Percentiles rank a stretch among this genome's conserved stretches.
These are phyloP conservation scores for Alternaria sp. DNA, from an alignment of 2,329 filamentous ascomycete species.

Conservation along the genomic window DNA sequence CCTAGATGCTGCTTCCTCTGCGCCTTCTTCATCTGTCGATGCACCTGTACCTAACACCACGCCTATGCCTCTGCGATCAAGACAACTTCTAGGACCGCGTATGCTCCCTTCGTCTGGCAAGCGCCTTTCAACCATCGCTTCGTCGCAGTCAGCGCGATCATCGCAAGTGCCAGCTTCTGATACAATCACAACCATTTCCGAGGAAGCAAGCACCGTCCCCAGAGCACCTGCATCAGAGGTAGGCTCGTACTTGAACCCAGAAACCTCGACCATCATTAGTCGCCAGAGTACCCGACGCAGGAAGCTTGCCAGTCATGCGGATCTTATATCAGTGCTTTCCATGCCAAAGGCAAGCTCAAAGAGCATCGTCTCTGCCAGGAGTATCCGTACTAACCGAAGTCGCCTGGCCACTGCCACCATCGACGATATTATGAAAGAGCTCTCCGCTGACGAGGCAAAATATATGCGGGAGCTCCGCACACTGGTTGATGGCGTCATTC, in stretches of 20 bases:
- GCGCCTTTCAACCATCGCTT: slow-evolving; percentile 66
- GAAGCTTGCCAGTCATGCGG: slow-evolving; percentile 87
- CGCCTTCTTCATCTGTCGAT: slow-evolving; percentile 50
- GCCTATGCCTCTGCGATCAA: slow-evolving; percentile 43
- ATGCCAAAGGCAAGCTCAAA: slow-evolving; percentile 69
- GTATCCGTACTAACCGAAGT: slow-evolving; percentile 76
- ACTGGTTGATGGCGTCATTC: slow-evolving; percentile 92
- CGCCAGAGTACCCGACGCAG: slow-evolving; percentile 63
- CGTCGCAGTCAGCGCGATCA: slow-evolving; percentile 55
- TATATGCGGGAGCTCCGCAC: slow-evolving; percentile 93
- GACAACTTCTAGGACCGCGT: slow-evolving; percentile 53
- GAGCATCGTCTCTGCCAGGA: slow-evolving; percentile 79
- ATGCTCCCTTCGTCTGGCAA: slow-evolving; percentile 64
- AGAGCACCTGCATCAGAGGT: slow-evolving; percentile 41
- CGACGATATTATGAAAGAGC: slow-evolving; percentile 78
- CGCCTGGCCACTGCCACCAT: slow-evolving; percentile 73
- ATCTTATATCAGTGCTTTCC: slow-evolving; percentile 91
- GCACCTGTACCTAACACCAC: slow-evolving; percentile 42
- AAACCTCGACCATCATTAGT: slow-evolving; percentile 52
- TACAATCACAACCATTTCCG: slow-evolving; percentile 28
- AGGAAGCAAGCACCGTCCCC: slow-evolving; percentile 30
- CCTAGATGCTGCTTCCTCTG: slow-evolving; percentile 41
- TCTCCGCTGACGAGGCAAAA: slow-evolving; percentile 82
- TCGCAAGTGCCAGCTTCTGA: slow-evolving; percentile 42
- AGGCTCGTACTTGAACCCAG: slow-evolving; percentile 40